phyloP scores from a whole-genome alignment of 108 stramenopile genomes.

The Cyclotella choctawhatcheeana region DNA sequence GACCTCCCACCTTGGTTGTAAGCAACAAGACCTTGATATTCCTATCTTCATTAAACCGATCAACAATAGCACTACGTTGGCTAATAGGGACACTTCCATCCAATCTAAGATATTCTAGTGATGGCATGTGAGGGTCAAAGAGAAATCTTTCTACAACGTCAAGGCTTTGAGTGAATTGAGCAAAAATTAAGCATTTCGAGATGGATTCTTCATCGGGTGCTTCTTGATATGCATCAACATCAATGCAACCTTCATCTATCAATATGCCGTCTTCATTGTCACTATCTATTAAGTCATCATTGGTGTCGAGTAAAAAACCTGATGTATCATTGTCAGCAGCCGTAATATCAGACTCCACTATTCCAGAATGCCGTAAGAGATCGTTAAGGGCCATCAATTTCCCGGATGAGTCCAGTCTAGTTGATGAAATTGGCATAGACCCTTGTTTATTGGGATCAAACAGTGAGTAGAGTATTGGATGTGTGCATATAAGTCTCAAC shows the following conservation, averaged over 20 bases:
- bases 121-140: constrained; percentile 72
- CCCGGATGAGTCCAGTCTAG: constrained; percentile 73
- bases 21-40: constrained; percentile 74
- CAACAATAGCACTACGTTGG: constrained; percentile 66
- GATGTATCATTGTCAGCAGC: constrained; percentile 86
- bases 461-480: constrained; percentile 67
- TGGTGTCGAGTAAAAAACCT: constrained; percentile 51
- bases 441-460: constrained; percentile 68
- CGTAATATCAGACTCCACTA: constrained; percentile 59
- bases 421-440: constrained; percentile 33
- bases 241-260: not conserved
- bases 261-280: constrained; percentile 18
- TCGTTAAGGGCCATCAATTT: constrained; percentile 85
- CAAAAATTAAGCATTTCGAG: constrained; percentile 86
- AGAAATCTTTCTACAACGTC: constrained; percentile 86
- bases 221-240: not conserved
- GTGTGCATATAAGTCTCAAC: constrained; percentile 86
- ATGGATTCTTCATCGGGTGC: not conserved
- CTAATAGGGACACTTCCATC: constrained; percentile 77
- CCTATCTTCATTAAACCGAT: constrained; percentile 76
- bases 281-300: constrained; percentile 16
- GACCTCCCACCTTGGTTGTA: constrained; percentile 83
- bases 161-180: constrained; percentile 82
- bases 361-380: constrained; percentile 73
- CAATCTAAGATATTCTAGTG: constrained; percentile 71